Evolutionary conservation across 106 monocot genomes (phyloP).

Genomic region (Ottelia alismoides): DNA sequence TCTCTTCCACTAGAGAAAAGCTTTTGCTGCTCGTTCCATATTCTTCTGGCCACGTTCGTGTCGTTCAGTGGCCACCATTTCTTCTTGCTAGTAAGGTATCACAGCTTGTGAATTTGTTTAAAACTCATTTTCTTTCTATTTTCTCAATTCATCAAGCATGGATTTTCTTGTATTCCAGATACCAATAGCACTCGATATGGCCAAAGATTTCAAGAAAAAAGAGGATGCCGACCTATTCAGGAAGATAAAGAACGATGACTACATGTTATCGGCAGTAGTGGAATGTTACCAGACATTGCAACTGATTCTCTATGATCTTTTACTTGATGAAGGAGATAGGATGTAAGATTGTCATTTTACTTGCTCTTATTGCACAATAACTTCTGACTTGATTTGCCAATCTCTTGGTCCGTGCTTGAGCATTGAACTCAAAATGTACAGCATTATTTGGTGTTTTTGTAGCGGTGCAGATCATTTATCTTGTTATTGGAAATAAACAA

Average conservation of each 20-base stretch:
- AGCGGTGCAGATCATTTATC: not conserved
- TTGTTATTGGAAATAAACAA: not conserved
- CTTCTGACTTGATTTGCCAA: not conserved
- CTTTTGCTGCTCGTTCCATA: constrained; percentile 81
- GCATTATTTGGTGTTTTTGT: constrained; percentile 2
- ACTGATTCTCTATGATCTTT: constrained; percentile 54
- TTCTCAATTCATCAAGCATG: not conserved
- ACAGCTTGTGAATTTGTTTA: too few relatives aligned
- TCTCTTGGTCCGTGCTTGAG: not conserved
- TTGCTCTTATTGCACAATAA: not conserved
- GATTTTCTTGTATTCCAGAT: constrained; percentile 28
- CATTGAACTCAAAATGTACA: too few relatives aligned
- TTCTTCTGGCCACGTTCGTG: constrained; percentile 48
- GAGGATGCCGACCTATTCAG: constrained; percentile 64
- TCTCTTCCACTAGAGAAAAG: constrained; percentile 42
- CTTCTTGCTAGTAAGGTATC: constrained; percentile 93
- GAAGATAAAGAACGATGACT: constrained; percentile 69
- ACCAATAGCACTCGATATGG: constrained; percentile 95
- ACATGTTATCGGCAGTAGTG: constrained; percentile 62
- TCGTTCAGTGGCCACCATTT: constrained; percentile 98
- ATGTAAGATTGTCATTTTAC: constrained; percentile 25
- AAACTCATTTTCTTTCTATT: too few relatives aligned
- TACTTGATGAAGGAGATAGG: constrained; percentile 39
- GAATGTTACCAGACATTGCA: constrained; percentile 85
- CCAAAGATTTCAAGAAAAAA: constrained; percentile 77